phyloP scores from a whole-genome alignment of 2,329 filamentous ascomycete genomes.

The Aspergillus luchuensis region DNA sequence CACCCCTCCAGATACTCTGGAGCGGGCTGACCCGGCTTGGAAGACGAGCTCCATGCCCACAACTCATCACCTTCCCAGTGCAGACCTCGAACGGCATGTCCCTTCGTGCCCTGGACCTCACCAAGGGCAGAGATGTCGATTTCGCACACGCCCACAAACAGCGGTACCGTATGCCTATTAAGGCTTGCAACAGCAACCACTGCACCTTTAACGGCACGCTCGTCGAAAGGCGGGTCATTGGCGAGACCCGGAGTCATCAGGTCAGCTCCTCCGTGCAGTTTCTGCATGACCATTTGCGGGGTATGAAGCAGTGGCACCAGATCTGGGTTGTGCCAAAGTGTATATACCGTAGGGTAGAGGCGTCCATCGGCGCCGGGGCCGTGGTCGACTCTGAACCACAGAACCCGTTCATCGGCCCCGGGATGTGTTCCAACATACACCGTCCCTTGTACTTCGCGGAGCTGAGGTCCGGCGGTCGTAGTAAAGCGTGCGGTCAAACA shows the following conservation, averaged over 20 bases:
- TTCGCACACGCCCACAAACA: conserved; percentile 66
- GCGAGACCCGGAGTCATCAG: conserved; percentile 70
- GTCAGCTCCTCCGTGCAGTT: conserved; percentile 65
- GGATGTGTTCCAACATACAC: conserved; percentile 64
- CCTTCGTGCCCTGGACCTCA: conserved; percentile 62
- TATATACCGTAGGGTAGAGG: conserved; percentile 60
- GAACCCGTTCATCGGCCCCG: conserved; percentile 59
- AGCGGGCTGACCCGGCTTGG: conserved; percentile 54
- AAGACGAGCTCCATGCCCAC: conserved; percentile 63
- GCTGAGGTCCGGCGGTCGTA: conserved; percentile 64
- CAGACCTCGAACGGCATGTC: conserved; percentile 65
- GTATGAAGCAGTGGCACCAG: conserved; percentile 67
- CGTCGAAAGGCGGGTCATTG: conserved; percentile 64
- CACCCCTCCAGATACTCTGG: conserved; percentile 59
- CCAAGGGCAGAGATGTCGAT: conserved; percentile 61
- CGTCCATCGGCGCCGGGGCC: conserved; percentile 45
- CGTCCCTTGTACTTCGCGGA: conserved; percentile 63
- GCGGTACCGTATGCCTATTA: conserved; percentile 61
- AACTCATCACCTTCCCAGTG: conserved; percentile 71
- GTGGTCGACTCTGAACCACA: conserved; percentile 67
- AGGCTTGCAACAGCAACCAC: conserved; percentile 65
- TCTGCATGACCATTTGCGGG: conserved; percentile 59
- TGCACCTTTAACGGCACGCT: conserved; percentile 59
- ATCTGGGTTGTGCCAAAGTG: conserved; percentile 64
- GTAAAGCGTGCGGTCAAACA: conserved; percentile 65